Base-by-base conservation (phyloP, 108 stramenopile species). In the Cylindrotheca fusiformis region DNA sequence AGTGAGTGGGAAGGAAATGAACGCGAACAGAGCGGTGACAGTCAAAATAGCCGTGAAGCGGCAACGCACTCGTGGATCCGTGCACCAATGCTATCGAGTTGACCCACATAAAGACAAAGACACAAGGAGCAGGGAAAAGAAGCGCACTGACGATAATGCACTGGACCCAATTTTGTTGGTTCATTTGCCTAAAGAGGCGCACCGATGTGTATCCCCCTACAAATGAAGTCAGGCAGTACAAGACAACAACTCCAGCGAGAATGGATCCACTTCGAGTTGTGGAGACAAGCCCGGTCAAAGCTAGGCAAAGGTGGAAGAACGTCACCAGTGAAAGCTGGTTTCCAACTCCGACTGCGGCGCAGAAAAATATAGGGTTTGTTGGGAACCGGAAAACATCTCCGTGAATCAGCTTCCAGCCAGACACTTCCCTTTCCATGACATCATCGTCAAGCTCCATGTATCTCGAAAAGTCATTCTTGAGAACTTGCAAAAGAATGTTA, bases 361-460 rank as follows among this genome's bases (percentile, higher is more conserved):
- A n/a, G n/a, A n/a, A n/a, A n/a, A n/a, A n/a, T n/a, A n/a, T n/a
- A n/a, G n/a, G n/a, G n/a, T n/a, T n/a, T n/a, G n/a, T n/a, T n/a
- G n/a, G n/a, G n/a, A n/a, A n/a, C n/a, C n/a, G n/a, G n/a, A n/a
- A n/a, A n/a, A n/a, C n/a, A n/a, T n/a, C n/a, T n/a, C n/a, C n/a
- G n/a, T n/a, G n/a, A n/a, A n/a, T n/a, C n/a, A n/a, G n/a, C n/a
- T n/a, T n/a, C n/a, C n/a, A n/a, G n/a, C n/a, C n/a, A n/a, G n/a
- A n/a, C n/a, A 96, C 98, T 69, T 97, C 96, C 74, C 97, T 97
- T 31, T 89, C 93, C 54, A 95, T 71, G 4, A 86, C 74, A 27
- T 93, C 95, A 51, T 95, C 90, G 60, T 97, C 98, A n/a, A 93
- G 72, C 32, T 95, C 92, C 94, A 97, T 91, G 76, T 97, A 97